Base-by-base conservation (phyloP, 2,329 filamentous ascomycete species). In the Zelopaecilomyces penicillatus region DNA sequence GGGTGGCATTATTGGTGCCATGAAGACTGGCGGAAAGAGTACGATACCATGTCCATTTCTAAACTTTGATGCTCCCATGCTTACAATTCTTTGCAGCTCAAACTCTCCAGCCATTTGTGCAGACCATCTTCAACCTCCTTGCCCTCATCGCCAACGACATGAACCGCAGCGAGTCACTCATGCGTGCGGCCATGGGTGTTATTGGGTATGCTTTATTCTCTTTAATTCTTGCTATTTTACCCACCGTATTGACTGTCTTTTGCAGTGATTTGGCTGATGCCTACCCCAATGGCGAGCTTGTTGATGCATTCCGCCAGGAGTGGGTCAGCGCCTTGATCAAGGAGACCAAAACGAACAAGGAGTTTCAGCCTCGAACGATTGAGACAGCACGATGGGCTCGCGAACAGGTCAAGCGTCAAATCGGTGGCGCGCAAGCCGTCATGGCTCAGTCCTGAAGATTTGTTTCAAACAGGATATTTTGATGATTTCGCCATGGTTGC, bases 331-430 rank as follows among this genome's bases (percentile, higher is more conserved):
- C 75, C 29, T 84, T 98, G 74, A 90, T 96, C 60, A 90, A 91
- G 68, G 90, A 97, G 65, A 91, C 88, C 39, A 86, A 90, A 59
- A 78, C 80, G 47, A 96, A 93, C 73, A 83, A 87, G 55, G 90
- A 97, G 39, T 96, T 87, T 71, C 77, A 82, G 55, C 61, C 78
- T 29, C 85, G 90, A 51, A 98, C 93, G 4, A 83, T 93, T 53
- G 88, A 96, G 54, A 97, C 93, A 39, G 93, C 93, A 61, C 85
- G 91, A 57, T 98, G 93, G 93, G 90, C 93, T 51, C 85, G 91
- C 49, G 93, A 97, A 69, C 89, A 96, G 65, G 90, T 97, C 65
- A 97, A 96, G 77, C 85, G 88, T 57, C 93, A 98, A 68, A 68
- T 82, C 42, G 75, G 76, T 47, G 77, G 77, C 52, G 41, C 63